These are phyloP conservation scores for Metschnikowia colocasiae DNA, from an alignment of 805 yeast species.

Conservation along the genomic window DNA sequence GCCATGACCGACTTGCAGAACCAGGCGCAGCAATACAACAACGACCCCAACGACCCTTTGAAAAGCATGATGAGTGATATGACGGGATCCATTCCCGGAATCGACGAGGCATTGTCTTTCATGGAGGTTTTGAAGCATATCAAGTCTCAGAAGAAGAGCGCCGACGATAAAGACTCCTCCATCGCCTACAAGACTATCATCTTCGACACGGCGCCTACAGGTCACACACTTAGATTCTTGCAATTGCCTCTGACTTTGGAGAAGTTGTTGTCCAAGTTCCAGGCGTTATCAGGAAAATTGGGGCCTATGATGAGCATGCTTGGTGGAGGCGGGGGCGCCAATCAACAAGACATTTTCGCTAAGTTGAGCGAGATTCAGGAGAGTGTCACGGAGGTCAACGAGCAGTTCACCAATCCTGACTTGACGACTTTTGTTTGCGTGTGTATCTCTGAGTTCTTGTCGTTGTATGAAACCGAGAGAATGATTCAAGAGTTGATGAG, in stretches of 20 bases:
- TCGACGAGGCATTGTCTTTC: conserved; percentile 95
- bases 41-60: conserved; percentile 61
- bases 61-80: conserved; percentile 79
- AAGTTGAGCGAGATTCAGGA: conserved; percentile 79
- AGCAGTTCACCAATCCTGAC: conserved; percentile 94
- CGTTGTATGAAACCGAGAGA: conserved; percentile 95
- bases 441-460: conserved; percentile 94
- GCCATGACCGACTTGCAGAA: conserved; percentile 79
- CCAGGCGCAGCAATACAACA: conserved; percentile 55
- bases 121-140: conserved; percentile 98
- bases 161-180: conserved; percentile 23
- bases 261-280: conserved; percentile 79
- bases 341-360: conserved; percentile 65
- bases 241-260: conserved; percentile 92
- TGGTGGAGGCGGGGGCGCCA: conserved; percentile 58
- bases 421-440: conserved; percentile 94
- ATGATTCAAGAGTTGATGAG: conserved; percentile 94
- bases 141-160: conserved; percentile 57
- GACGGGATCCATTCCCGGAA: conserved; percentile 95
- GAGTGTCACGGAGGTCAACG: conserved; percentile 82
- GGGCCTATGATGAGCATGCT: conserved; percentile 86
- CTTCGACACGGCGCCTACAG: conserved; percentile 99
- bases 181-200: conserved; percentile 75
- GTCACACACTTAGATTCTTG: conserved; percentile 92
- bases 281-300: conserved; percentile 77